These are phyloP conservation scores for Suillus clintonianus DNA, from an alignment of 768 basidiomycete genomes.

Conservation along the genomic window DNA sequence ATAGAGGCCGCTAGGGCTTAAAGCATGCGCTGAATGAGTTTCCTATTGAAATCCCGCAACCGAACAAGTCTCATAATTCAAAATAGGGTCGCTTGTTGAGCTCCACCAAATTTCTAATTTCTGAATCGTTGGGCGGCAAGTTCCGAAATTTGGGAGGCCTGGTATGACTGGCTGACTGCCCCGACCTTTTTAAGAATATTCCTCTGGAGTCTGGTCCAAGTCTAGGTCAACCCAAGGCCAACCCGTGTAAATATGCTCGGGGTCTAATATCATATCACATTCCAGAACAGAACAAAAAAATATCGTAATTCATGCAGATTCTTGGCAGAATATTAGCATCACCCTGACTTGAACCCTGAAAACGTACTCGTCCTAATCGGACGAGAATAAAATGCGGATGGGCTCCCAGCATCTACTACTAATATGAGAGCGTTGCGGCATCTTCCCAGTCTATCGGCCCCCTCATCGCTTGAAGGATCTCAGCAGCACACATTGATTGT, in stretches of 20 bases:
- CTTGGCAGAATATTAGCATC: background rate
- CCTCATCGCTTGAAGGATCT: conserved; percentile 9
- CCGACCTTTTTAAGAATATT: background rate
- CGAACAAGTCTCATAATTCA: background rate
- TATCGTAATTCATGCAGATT: conserved; percentile 13
- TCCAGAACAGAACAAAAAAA: conserved; percentile 7
- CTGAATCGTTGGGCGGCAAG: too few species aligned
- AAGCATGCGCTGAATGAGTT: too few species aligned
- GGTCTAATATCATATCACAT: conserved; percentile 3
- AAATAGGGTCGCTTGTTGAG: background rate
- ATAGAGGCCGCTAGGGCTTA: too few species aligned
- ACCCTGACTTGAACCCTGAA: conserved; percentile 21
- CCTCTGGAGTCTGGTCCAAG: background rate
- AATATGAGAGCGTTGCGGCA: background rate
- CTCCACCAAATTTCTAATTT: too few species aligned
- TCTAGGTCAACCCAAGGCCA: background rate
- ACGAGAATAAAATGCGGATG: conserved; percentile 14
- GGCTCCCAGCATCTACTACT: background rate
- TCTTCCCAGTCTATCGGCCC: conserved; percentile 10
- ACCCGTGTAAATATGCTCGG: background rate
- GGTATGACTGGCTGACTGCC: background rate
- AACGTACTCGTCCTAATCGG: conserved; percentile 19
- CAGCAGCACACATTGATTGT: conserved; percentile 8
- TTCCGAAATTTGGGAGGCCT: too few species aligned
- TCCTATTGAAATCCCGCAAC: background rate